Evolutionary conservation across 805 yeast species (phyloP).

Genomic region (Pichia kluyveri): DNA sequence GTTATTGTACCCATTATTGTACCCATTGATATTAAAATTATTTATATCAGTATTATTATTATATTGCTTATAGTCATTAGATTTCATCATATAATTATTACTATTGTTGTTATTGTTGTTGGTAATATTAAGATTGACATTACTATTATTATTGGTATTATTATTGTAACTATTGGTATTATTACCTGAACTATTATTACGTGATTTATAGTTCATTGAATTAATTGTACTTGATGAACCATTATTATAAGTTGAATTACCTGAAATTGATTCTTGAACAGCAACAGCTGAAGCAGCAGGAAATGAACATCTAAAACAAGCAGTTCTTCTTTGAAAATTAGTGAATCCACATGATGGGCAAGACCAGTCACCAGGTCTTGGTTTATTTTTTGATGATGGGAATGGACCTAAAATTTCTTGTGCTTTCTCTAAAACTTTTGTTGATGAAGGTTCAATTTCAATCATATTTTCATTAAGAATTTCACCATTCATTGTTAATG

Average conservation of each 20-base stretch:
- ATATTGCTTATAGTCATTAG: slow-evolving; percentile 9
- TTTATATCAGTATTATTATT: slow-evolving; percentile 6
- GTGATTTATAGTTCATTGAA: not conserved
- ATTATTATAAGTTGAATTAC: slow-evolving; percentile 4
- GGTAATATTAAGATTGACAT: slow-evolving; percentile 3
- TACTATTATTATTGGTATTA: slow-evolving; percentile 12
- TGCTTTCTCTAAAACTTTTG: slow-evolving; percentile 69
- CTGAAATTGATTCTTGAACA: slow-evolving; percentile 51
- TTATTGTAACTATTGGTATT: not conserved
- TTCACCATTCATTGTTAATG: slow-evolving; percentile 73
- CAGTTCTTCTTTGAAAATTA: slow-evolving; percentile 87
- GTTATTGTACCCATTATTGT: slow-evolving; percentile 5
- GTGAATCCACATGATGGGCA: slow-evolving; percentile 95
- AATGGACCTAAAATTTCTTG: slow-evolving; percentile 75
- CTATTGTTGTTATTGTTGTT: slow-evolving; percentile 7
- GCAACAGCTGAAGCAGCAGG: slow-evolving; percentile 72
- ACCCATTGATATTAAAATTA: slow-evolving; percentile 10
- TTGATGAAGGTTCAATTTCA: slow-evolving; percentile 83
- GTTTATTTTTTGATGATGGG: slow-evolving; percentile 76
- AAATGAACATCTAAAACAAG: slow-evolving; percentile 87
- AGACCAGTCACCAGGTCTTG: slow-evolving; percentile 98
- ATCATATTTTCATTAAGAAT: slow-evolving; percentile 59
- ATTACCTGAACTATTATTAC: not conserved
- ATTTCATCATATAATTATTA: slow-evolving; percentile 3
- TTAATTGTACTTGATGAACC: slow-evolving; percentile 9